A percentile compares a stretch with the other conserved stretches of the same genome.
Evolutionary conservation across 257 asterid genomes (phyloP).

Genomic region (Echites panduratus): DNA sequence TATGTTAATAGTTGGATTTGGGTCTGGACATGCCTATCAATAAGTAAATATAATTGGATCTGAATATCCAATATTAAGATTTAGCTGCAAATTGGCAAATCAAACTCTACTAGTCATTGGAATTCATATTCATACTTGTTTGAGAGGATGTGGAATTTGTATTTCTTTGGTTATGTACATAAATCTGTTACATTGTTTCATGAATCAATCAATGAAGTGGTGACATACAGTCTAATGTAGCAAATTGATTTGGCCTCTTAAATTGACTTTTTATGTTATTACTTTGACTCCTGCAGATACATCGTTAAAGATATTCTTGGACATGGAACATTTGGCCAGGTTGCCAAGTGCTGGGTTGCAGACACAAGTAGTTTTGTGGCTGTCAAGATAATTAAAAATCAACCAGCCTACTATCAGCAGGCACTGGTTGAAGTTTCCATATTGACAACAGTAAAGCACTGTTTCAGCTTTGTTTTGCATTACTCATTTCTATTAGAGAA

Average conservation of each 20-base stretch:
- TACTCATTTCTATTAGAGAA: constrained; percentile 22
- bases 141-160: not conserved
- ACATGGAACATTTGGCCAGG: constrained; percentile 99
- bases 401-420: constrained; percentile 98
- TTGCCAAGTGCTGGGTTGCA: constrained; percentile 95
- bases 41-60: not conserved
- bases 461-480: constrained; percentile 5
- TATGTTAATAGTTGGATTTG: not conserved
- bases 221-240: not conserved
- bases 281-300: constrained; percentile 46
- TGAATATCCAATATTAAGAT: not conserved
- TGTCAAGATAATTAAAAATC: constrained; percentile 90
- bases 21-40: not conserved
- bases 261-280: not conserved
- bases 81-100: not conserved
- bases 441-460: constrained; percentile 61
- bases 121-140: not conserved
- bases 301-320: constrained; percentile 92
- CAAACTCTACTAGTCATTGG: not conserved
- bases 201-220: not conserved
- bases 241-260: not conserved
- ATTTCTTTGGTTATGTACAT: not conserved
- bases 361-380: constrained; percentile 76
- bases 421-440: constrained; percentile 98
- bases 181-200: not conserved